Conservation (phyloP, 805 yeast genomes). For the Alloascoidea africana region DNA sequence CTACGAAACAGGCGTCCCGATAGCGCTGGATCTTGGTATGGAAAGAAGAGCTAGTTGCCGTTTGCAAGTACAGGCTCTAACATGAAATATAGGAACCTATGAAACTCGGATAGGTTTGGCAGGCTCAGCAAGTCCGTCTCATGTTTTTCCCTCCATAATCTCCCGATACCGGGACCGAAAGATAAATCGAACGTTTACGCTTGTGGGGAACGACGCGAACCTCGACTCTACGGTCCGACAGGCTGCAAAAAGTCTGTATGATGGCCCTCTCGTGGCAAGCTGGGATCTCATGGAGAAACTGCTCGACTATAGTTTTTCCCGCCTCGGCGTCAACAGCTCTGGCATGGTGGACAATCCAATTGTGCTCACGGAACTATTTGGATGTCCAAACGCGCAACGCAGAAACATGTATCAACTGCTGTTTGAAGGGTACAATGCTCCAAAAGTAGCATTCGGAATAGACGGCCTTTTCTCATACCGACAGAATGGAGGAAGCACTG, state of each 20-base stretch:
- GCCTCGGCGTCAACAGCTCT: slow-evolving; percentile 45
- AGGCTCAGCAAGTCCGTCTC: too few relatives aligned
- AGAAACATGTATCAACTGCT: slow-evolving; percentile 63
- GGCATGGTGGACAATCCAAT: slow-evolving; percentile 63
- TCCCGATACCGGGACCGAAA: slow-evolving; percentile 73
- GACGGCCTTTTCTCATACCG: slow-evolving; percentile 71
- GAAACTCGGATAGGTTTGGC: too few relatives aligned
- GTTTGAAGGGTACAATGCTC: slow-evolving; percentile 70
- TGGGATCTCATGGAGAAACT: slow-evolving; percentile 85
- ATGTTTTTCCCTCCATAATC: slow-evolving; percentile 51
- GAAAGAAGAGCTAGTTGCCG: too few relatives aligned
- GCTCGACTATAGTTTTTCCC: slow-evolving; percentile 71
- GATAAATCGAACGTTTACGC: slow-evolving; percentile 33
- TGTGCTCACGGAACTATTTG: slow-evolving; percentile 65
- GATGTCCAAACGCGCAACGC: slow-evolving; percentile 57
- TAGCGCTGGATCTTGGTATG: too few relatives aligned
- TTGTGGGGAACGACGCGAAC: slow-evolving; percentile 72
- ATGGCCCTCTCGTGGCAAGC: slow-evolving; percentile 73
- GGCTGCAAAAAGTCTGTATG: slow-evolving; percentile 67
- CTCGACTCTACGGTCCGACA: slow-evolving; percentile 56
- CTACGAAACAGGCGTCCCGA: too few relatives aligned
- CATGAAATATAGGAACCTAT: too few relatives aligned
- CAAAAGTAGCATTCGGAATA: slow-evolving; percentile 66
- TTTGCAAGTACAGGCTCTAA: too few relatives aligned
- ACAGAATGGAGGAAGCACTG: slow-evolving; percentile 40